Percentiles rank a stretch among this genome's conserved stretches.
phyloP scores from a whole-genome alignment of 225 moss, liverwort and hornwort genomes.

The Marchantia polymorpha region DNA sequence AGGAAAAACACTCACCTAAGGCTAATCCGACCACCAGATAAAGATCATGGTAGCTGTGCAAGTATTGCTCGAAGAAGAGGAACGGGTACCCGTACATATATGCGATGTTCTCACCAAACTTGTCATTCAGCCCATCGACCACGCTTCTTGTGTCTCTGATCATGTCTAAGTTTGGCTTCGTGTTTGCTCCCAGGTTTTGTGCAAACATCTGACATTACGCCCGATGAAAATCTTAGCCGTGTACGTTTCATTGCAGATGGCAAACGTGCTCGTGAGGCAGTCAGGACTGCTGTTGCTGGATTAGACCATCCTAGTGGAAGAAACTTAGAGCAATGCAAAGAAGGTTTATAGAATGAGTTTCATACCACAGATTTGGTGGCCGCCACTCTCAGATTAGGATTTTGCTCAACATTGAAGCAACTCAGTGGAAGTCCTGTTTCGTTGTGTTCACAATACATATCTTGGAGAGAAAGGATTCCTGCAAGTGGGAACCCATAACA shows the following conservation, averaged over 20 bases:
- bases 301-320: neutral
- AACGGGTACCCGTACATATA: constrained; percentile 96
- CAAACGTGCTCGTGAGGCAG: neutral
- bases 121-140: constrained; percentile 59
- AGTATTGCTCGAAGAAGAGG: constrained; percentile 95
- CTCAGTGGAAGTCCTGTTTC: constrained; percentile 48
- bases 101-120: constrained; percentile 59
- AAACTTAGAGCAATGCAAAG: neutral
- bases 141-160: constrained; percentile 67
- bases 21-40: constrained; percentile 88
- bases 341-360: neutral
- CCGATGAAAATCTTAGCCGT: neutral
- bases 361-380: constrained; percentile 68
- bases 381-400: constrained; percentile 60
- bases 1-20: constrained; percentile 44
- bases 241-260: neutral
- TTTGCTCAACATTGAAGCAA: constrained; percentile 50
- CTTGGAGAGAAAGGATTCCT: constrained; percentile 68
- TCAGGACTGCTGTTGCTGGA: too few species aligned
- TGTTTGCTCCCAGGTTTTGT: constrained; percentile 68
- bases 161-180: constrained; percentile 63
- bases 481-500: neutral
- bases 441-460: constrained; percentile 69
- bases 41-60: constrained; percentile 91
- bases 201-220: constrained; percentile 65